phyloP scores from a whole-genome alignment of 768 basidiomycete genomes.

The Tricholoma sp. region DNA sequence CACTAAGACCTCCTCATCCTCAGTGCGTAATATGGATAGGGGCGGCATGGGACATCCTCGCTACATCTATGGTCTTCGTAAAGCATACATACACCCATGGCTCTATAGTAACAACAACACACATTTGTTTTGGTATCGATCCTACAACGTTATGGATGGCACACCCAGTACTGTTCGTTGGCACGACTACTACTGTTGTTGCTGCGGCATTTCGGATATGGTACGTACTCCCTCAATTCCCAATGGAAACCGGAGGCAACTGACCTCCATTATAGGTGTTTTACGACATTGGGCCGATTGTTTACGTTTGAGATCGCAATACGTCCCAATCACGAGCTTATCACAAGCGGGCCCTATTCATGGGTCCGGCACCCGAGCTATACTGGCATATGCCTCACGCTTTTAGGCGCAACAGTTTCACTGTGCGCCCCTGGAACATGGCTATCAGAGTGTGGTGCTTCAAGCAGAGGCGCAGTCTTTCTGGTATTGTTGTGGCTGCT shows the following conservation, averaged over 20 bases:
- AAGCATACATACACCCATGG: constrained; percentile 1
- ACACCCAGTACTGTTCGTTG: constrained; percentile 20
- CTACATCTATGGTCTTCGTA: constrained; percentile 2
- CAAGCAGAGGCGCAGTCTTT: constrained; percentile 17
- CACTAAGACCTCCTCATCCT: not conserved
- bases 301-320: constrained; percentile 43
- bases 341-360: constrained; percentile 39
- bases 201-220: constrained; percentile 26
- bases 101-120: not conserved
- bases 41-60: constrained; percentile 14
- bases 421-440: constrained; percentile 28
- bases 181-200: constrained; percentile 18
- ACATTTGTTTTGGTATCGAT: not conserved
- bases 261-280: constrained; percentile 25
- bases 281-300: constrained; percentile 32
- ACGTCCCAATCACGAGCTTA: constrained; percentile 32
- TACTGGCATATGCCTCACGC: constrained; percentile 33
- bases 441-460: constrained; percentile 20
- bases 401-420: constrained; percentile 27
- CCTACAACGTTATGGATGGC: constrained; percentile 10
- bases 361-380: constrained; percentile 42
- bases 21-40: constrained; percentile 28
- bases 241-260: not conserved
- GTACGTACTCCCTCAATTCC: constrained; percentile 13
- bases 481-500: constrained; percentile 23